Conservation (phyloP, 805 yeast species). For the Saccharomyces mikatae region DNA sequence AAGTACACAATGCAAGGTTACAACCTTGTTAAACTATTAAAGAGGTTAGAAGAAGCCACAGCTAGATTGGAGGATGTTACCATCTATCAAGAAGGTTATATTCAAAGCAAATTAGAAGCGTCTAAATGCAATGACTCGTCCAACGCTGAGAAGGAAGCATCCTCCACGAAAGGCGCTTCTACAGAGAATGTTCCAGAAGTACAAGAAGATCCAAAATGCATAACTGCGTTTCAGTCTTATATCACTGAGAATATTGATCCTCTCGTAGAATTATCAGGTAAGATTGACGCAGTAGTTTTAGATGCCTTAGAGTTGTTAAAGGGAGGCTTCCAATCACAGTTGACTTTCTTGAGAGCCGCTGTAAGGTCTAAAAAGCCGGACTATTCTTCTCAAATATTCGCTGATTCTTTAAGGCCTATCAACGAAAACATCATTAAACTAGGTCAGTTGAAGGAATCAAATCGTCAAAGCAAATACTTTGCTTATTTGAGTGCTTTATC, state of each 20-base stretch:
- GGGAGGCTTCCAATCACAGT: constrained; percentile 51
- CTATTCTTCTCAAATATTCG: constrained; percentile 43
- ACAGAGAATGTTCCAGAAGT: constrained; percentile 3
- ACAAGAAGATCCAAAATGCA: constrained; percentile 35
- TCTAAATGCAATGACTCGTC: not conserved
- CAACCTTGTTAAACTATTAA: constrained; percentile 72
- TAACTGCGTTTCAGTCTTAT: constrained; percentile 47
- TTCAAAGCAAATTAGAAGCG: constrained; percentile 28
- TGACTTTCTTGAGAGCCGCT: constrained; percentile 52
- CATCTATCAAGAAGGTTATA: constrained; percentile 58
- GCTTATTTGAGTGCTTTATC: constrained; percentile 75
- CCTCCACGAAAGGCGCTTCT: constrained; percentile 7
- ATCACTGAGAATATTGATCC: constrained; percentile 49
- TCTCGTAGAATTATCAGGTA: constrained; percentile 36
- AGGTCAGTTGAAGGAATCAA: constrained; percentile 60
- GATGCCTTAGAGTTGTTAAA: constrained; percentile 39
- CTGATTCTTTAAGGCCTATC: constrained; percentile 58
- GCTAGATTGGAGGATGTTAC: constrained; percentile 87
- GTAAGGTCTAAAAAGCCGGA: constrained; percentile 59
- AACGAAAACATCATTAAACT: constrained; percentile 52
- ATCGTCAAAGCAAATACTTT: constrained; percentile 56
- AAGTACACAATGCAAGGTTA: constrained; percentile 55
- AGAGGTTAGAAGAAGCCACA: constrained; percentile 86
- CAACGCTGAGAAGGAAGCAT: not conserved
- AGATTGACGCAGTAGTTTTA: constrained; percentile 42